A percentile compares a stretch with the other conserved stretches of the same genome.
These are phyloP conservation scores for Globisporangium barbulae DNA, from an alignment of 352 stramenopile genomes.

Conservation along the genomic window DNA sequence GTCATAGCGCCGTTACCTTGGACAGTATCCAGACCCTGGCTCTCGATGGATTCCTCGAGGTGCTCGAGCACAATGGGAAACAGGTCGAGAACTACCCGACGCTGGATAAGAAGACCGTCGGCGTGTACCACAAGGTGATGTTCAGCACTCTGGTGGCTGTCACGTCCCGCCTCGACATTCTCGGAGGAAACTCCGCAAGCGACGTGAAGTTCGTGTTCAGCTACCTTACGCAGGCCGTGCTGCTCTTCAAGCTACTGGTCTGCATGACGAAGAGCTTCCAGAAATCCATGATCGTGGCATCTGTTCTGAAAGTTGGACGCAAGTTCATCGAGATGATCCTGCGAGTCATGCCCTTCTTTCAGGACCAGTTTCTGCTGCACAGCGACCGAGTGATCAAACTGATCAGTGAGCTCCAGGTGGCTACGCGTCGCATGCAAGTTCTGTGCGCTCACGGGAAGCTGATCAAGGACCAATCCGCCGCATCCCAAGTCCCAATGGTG, in stretches of 20 bases:
- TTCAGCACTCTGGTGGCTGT: constrained; percentile 37
- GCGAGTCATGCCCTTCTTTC: constrained; percentile 51
- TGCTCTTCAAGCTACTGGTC: constrained; percentile 66
- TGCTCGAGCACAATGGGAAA: constrained; percentile 32
- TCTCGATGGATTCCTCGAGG: constrained; percentile 36
- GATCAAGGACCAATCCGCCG: constrained; percentile 46
- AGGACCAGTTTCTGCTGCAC: constrained; percentile 42
- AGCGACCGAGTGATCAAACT: constrained; percentile 50
- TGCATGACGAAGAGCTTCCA: constrained; percentile 58
- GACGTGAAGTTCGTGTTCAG: constrained; percentile 38
- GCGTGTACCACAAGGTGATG: constrained; percentile 45
- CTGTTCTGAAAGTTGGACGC: constrained; percentile 49
- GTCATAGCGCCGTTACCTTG: constrained; percentile 31
- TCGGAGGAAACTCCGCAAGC: constrained; percentile 10
- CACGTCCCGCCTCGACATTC: constrained; percentile 39
- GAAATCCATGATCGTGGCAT: constrained; percentile 39
- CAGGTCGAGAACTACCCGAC: constrained; percentile 28
- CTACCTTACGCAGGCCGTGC: constrained; percentile 45
- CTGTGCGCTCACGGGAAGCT: constrained; percentile 63
- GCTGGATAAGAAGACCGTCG: constrained; percentile 50
- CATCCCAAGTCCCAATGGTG: constrained; percentile 57
- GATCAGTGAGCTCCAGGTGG: constrained; percentile 53
- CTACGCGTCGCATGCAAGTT: constrained; percentile 57
- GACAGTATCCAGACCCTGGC: constrained; percentile 49
- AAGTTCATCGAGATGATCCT: constrained; percentile 54